These are phyloP conservation scores for Hemerocallis citrina DNA, from an alignment of 106 monocot species.

Conservation along the genomic window DNA sequence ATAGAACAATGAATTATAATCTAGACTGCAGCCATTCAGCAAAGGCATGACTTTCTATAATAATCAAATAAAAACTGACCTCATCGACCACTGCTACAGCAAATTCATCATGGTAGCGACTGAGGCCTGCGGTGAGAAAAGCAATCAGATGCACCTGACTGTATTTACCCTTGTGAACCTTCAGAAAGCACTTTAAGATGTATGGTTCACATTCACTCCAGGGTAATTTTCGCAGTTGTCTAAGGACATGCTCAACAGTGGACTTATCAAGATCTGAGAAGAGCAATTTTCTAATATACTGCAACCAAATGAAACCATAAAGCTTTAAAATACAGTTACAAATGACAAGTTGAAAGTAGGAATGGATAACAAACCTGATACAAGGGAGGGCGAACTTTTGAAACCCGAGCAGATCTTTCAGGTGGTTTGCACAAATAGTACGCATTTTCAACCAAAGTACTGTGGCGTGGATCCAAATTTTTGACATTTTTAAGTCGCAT, in stretches of 20 bases:
- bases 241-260: conserved; percentile 77
- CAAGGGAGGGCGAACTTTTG: conserved; percentile 85
- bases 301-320: conserved; percentile 17
- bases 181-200: conserved; percentile 88
- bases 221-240: conserved; percentile 90
- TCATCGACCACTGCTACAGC: conserved; percentile 91
- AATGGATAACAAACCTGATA: conserved; percentile 49
- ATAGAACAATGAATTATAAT: not conserved
- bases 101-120: conserved; percentile 91
- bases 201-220: conserved; percentile 89
- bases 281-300: conserved; percentile 91
- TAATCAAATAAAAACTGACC: conserved; percentile 35
- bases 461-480: conserved; percentile 97
- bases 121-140: conserved; percentile 73
- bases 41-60: not conserved
- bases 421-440: conserved; percentile 98
- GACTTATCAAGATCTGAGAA: conserved; percentile 96
- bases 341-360: not conserved
- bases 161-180: conserved; percentile 94
- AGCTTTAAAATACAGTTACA: conserved; percentile 3
- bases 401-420: conserved; percentile 79
- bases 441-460: conserved; percentile 97
- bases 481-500: conserved; percentile 98
- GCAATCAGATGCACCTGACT: conserved; percentile 92
- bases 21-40: not conserved